A percentile compares a stretch with the other conserved stretches of the same genome.
Conservation (phyloP, 2,329 filamentous ascomycete genomes). For the Cordyceps militaris region DNA sequence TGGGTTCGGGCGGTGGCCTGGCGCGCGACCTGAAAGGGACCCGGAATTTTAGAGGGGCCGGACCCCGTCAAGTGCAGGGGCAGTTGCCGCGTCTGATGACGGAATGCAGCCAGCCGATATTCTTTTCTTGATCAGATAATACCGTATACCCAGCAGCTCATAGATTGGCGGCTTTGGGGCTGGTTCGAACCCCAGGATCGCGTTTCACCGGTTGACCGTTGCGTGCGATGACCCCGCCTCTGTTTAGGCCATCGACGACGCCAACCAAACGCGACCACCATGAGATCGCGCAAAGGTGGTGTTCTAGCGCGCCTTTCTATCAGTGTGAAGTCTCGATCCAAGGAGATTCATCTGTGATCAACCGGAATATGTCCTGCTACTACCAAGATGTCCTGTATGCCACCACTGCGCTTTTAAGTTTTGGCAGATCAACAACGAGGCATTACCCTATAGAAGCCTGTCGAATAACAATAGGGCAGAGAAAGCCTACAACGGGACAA, state of each 20-base stretch:
- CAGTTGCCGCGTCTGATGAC: not conserved
- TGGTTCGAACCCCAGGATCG: not conserved
- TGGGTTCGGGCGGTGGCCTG: slow-evolving; percentile 15
- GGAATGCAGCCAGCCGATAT: not conserved
- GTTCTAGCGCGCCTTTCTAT: too few relatives aligned
- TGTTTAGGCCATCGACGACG: not conserved
- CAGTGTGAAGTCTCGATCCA: too few relatives aligned
- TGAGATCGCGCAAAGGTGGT: not conserved
- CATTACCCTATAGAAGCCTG: too few relatives aligned
- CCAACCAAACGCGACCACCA: not conserved
- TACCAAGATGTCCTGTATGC: too few relatives aligned
- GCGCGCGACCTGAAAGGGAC: slow-evolving; percentile 15
- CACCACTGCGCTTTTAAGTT: too few relatives aligned
- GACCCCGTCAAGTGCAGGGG: not conserved
- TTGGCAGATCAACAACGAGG: too few relatives aligned
- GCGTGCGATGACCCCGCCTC: not conserved
- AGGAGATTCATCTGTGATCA: too few relatives aligned
- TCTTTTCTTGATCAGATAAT: too few relatives aligned
- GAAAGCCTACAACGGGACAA: too few relatives aligned
- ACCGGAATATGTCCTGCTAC: too few relatives aligned
- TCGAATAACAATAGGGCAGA: too few relatives aligned
- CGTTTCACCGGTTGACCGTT: not conserved
- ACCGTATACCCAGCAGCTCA: not conserved
- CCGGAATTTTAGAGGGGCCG: slow-evolving; percentile 27
- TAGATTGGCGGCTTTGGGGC: not conserved